Conservation (phyloP, 2,329 filamentous ascomycete genomes). For the Colletotrichum horii region DNA sequence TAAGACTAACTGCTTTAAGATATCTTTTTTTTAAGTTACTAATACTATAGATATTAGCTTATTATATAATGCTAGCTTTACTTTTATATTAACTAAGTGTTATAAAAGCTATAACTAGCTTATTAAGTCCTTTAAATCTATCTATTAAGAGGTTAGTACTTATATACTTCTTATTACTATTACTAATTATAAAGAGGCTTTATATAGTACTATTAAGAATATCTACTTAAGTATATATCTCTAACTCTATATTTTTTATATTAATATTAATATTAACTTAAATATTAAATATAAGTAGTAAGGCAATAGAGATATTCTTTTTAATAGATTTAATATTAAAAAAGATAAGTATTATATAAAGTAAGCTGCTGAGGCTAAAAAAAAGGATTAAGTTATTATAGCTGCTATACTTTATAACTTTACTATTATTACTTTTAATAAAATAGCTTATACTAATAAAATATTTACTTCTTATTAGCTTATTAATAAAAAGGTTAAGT, state of each 20-base stretch:
- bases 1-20: background rate
- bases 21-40: background rate
- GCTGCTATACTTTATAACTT: background rate
- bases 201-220: background rate
- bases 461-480: background rate
- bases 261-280: background rate
- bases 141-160: background rate
- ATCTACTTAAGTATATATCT: background rate
- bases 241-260: background rate
- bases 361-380: background rate
- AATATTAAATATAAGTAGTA: background rate
- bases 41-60: background rate
- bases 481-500: background rate
- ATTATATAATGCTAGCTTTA: background rate
- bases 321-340: background rate
- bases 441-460: background rate
- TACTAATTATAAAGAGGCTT: background rate
- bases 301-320: background rate
- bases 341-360: background rate
- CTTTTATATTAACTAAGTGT: background rate
- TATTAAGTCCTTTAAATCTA: background rate
- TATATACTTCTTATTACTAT: background rate
- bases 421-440: background rate
- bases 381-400: background rate
- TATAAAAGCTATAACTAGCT: background rate